These are phyloP conservation scores for Erythrophleum fordii DNA, from an alignment of 306 rosid species.

Conservation along the genomic window DNA sequence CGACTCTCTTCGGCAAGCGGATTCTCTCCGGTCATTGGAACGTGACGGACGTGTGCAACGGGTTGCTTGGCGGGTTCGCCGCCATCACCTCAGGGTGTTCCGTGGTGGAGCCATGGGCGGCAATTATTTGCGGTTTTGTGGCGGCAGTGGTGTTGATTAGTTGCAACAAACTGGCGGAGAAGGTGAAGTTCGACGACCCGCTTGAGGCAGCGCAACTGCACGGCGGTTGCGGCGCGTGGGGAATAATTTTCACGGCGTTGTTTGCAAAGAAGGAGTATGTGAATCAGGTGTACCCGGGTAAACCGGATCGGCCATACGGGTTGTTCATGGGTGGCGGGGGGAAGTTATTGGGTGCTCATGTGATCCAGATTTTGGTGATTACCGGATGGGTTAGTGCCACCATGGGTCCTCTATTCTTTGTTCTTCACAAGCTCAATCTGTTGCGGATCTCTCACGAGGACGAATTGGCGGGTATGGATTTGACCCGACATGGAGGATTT, in stretches of 20 bases:
- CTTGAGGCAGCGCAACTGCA: constrained; percentile 57
- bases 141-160: constrained; percentile 48
- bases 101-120: constrained; percentile 26
- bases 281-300: constrained; percentile 44
- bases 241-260: constrained; percentile 51
- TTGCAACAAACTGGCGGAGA: constrained; percentile 50
- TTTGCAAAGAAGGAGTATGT: constrained; percentile 48
- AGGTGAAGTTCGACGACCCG: constrained; percentile 49
- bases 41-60: constrained; percentile 17
- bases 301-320: constrained; percentile 42
- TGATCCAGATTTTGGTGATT: constrained; percentile 28
- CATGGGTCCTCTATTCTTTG: constrained; percentile 9
- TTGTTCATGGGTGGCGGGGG: constrained; percentile 54
- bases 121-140: constrained; percentile 44
- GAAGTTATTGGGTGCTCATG: not conserved
- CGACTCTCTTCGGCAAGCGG: constrained; percentile 8
- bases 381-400: constrained; percentile 26
- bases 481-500: constrained; percentile 53
- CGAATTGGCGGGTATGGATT: constrained; percentile 57
- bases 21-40: constrained; percentile 23
- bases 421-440: constrained; percentile 13
- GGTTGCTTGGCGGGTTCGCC: constrained; percentile 6
- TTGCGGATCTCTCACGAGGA: constrained; percentile 19
- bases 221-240: constrained; percentile 61
- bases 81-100: constrained; percentile 11